These are phyloP conservation scores for Scytalidium sp. DNA, from an alignment of 2,329 filamentous ascomycete species.

Conservation along the genomic window DNA sequence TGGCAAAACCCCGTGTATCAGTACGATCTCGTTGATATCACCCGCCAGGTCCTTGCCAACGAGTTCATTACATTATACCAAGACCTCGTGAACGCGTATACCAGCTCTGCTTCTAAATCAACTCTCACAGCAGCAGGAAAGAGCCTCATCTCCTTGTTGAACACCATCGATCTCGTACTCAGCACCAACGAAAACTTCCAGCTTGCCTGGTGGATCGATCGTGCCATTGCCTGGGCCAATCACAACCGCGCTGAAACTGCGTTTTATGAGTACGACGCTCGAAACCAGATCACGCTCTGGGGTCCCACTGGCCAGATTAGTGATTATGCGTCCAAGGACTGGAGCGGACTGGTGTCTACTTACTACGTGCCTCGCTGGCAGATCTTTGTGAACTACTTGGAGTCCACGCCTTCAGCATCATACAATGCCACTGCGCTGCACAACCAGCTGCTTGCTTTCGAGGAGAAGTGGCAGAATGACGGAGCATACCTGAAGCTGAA, in stretches of 20 bases:
- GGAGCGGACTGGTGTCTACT: constrained; percentile 41
- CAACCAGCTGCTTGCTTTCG: constrained; percentile 12
- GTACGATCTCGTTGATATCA: constrained; percentile 47
- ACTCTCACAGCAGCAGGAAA: constrained; percentile 23
- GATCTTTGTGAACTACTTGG: constrained; percentile 40
- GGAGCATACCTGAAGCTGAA: neutral
- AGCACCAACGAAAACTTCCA: constrained; percentile 38
- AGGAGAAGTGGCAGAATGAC: constrained; percentile 16
- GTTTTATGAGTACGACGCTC: constrained; percentile 43
- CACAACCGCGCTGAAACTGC: constrained; percentile 25
- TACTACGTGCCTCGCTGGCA: constrained; percentile 47
- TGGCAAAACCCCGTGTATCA: constrained; percentile 40
- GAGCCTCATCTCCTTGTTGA: constrained; percentile 32
- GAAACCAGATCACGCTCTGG: constrained; percentile 50
- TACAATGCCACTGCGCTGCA: constrained; percentile 21
- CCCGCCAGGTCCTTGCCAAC: constrained; percentile 45
- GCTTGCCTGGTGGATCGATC: constrained; percentile 38
- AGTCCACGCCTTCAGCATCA: constrained; percentile 1
- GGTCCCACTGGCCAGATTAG: constrained; percentile 43
- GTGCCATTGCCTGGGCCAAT: constrained; percentile 17
- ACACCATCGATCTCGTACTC: constrained; percentile 38
- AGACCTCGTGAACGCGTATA: constrained; percentile 36
- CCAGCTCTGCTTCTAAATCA: constrained; percentile 16
- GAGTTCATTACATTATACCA: constrained; percentile 51
- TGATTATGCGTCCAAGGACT: constrained; percentile 48